A percentile compares a stretch with the other conserved stretches of the same genome.
Conservation (phyloP, 257 asterid genomes). For the Solanum boliviense region DNA sequence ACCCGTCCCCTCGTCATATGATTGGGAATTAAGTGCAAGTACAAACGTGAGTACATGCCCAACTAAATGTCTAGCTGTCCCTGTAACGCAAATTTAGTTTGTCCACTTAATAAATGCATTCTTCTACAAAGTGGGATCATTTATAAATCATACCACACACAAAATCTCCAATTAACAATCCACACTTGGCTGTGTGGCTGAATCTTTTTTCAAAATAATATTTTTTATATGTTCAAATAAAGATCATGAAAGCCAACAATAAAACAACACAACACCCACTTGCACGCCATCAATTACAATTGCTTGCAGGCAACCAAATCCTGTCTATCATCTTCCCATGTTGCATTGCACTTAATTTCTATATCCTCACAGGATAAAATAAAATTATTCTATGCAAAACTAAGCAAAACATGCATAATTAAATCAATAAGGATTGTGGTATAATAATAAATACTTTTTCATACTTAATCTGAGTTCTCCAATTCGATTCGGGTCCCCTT, state of each 20-base stretch:
- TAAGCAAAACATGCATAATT: not conserved
- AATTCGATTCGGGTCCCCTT: not conserved
- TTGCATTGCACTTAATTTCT: not conserved
- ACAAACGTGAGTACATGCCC: not conserved
- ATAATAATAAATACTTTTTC: not conserved
- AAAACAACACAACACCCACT: not conserved
- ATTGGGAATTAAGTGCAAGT: not conserved
- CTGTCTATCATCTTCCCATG: not conserved
- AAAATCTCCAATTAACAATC: not conserved
- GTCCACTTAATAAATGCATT: not conserved
- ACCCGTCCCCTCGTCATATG: not conserved
- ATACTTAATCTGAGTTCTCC: fast-evolving
- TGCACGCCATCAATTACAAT: not conserved
- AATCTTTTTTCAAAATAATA: not conserved
- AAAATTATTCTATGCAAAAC: not conserved
- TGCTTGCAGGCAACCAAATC: not conserved
- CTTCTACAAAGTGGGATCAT: not conserved
- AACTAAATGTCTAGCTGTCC: not conserved
- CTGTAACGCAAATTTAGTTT: not conserved
- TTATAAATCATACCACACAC: not conserved
- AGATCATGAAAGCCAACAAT: not conserved
- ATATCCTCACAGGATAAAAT: not conserved
- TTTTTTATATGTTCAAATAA: not conserved
- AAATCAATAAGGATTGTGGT: not conserved
- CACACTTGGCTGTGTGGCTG: not conserved